Base-by-base conservation (phyloP, 2,329 filamentous ascomycete genomes). In the Ascochyta fabae region DNA sequence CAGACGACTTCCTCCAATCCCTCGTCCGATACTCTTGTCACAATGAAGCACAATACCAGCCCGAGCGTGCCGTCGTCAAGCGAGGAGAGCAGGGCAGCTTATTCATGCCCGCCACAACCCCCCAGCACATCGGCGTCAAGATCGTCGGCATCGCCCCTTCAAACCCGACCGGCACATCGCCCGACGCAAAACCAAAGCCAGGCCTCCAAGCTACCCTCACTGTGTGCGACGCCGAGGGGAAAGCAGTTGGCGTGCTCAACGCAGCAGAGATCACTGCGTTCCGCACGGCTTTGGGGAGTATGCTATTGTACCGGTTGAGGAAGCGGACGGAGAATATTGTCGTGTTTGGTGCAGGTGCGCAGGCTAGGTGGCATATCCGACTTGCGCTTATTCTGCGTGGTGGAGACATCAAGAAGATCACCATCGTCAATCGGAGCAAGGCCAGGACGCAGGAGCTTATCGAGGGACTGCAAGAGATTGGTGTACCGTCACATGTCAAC, bases 241-340 rank as follows among this genome's bases (percentile, higher is more conserved):
- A 79, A 10, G 83, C 89, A 0, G 75, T 85, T 5, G 91, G 88
- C 4, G 81, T 94, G 52, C 77, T 95, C 34, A 88, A 91, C 65
- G 89, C 90, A 15, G 84, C 84, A 56, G 87, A 90, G 41, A 78
- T 94, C 29, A 95, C 91, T 0, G 90, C 89, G 3, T 95, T 94
- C 75, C 86, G 91, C 57, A 95, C 91, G 0, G 89, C 90, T 0
- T 79, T 94, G 10, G 86, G 86, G 1, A 89, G 88, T 4, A 84
- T 88, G 49, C 86, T 88, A 24, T 81, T 92, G 8, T 69, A 60
- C 26, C 45, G 47, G 13, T 36, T 50, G 39, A 52, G 70, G 1
- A 55, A 53, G 10, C 19, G 27, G 4, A 60, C 58, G 27, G 68
- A 67, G n/a, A 71, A 73, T 2, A 61, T 82, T 1, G 64, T 83